A percentile compares a stretch with the other conserved stretches of the same genome.
These are phyloP conservation scores for Saccharomycopsis amapae DNA, from an alignment of 805 yeast species.

Conservation along the genomic window DNA sequence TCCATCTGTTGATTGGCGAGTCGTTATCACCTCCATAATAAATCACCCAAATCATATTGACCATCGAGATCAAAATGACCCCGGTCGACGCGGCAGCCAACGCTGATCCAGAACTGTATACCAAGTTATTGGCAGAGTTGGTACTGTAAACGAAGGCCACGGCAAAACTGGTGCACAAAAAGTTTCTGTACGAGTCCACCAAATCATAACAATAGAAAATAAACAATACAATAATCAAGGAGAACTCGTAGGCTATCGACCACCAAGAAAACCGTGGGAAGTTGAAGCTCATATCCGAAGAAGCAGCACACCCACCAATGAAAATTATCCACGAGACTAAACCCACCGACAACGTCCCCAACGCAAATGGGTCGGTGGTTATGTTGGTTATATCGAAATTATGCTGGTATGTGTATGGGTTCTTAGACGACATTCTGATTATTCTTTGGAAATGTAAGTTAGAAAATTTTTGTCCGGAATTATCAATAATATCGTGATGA, in stretches of 20 bases:
- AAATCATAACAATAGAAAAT: conserved; percentile 52
- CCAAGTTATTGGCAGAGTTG: conserved; percentile 72
- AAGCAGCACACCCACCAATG: conserved; percentile 74
- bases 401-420: conserved; percentile 25
- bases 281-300: conserved; percentile 21
- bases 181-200: conserved; percentile 60
- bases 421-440: conserved; percentile 16
- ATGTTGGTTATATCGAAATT: conserved; percentile 40
- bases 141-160: conserved; percentile 80
- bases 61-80: conserved; percentile 70
- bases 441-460: too few species aligned
- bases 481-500: too few species aligned
- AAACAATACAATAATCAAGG: conserved; percentile 46
- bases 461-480: too few species aligned
- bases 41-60: conserved; percentile 78
- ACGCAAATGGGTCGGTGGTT: conserved; percentile 80
- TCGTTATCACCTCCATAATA: conserved; percentile 88
- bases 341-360: conserved; percentile 71
- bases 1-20: conserved; percentile 76
- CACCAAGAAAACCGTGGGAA: conserved; percentile 94
- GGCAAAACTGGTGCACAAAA: conserved; percentile 36
- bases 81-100: conserved; percentile 91
- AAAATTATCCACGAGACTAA: conserved; percentile 81
- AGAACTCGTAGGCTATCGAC: conserved; percentile 78
- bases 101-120: conserved; percentile 59